phyloP scores from a whole-genome alignment of 2,329 filamentous ascomycete species.

The Diplodia seriata region DNA sequence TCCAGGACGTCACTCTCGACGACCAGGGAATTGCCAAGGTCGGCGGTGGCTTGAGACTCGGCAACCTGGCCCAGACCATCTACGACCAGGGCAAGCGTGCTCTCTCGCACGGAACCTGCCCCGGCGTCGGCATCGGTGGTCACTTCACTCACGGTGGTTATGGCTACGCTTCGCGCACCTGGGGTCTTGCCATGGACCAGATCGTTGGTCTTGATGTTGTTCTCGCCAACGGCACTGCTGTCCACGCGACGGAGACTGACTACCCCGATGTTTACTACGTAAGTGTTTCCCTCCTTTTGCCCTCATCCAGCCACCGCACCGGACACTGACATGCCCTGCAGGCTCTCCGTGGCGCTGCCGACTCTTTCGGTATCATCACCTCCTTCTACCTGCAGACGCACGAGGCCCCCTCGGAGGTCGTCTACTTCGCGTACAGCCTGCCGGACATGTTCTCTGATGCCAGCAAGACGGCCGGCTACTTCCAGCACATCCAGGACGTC shows the following conservation, averaged over 20 bases:
- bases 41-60: slow-evolving; percentile 58
- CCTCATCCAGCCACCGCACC: neutral
- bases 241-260: slow-evolving; percentile 43
- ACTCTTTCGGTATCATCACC: slow-evolving; percentile 44
- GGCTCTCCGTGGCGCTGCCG: slow-evolving; percentile 44
- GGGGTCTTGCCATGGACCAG: slow-evolving; percentile 47
- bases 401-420: slow-evolving; percentile 33
- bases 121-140: slow-evolving; percentile 51
- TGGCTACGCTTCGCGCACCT: slow-evolving; percentile 45
- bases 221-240: slow-evolving; percentile 48
- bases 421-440: slow-evolving; percentile 35
- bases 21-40: slow-evolving; percentile 53
- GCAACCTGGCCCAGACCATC: slow-evolving; percentile 48
- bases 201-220: slow-evolving; percentile 48
- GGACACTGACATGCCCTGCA: slow-evolving; percentile 2
- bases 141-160: slow-evolving; percentile 49
- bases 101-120: slow-evolving; percentile 61
- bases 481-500: slow-evolving; percentile 52
- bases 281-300: neutral
- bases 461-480: slow-evolving; percentile 46
- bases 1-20: slow-evolving; percentile 55
- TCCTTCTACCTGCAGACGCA: slow-evolving; percentile 38
- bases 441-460: slow-evolving; percentile 41
- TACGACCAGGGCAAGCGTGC: slow-evolving; percentile 48
- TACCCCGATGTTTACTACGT: slow-evolving; percentile 50